Base-by-base conservation (phyloP, 1,284 basidiomycete species). In the Puccinia coronata region DNA sequence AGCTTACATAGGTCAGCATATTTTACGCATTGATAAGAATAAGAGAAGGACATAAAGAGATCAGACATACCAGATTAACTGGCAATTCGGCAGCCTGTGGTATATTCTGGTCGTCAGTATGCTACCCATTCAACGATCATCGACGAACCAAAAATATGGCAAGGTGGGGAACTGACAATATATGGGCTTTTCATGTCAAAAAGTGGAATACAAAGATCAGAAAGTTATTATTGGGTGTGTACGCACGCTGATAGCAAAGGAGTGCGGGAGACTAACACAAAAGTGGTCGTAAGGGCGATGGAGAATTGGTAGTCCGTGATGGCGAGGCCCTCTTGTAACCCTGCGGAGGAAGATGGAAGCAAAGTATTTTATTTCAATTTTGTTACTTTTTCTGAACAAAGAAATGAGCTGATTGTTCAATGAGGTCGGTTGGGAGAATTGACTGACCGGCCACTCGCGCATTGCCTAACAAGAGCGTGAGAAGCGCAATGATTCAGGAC, bases 401-500 rank as follows among this genome's bases (percentile, higher is more conserved):
- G 9, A 14, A 16, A 16, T 16, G 57, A 25, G n/a, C n/a, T n/a
- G 6, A 8, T 57, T 57, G 34, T n/a, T 8, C 6, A 28, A 14
- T 74, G 8, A 25, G 20, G 23, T 0, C 2, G 28, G n/a, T 36
- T 23, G n/a, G 11, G 43, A 5, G 18, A 53, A 43, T 14, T 31
- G 16, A 79, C 77, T 69, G 49, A 79, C 77, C 77, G 25, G 77
- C 77, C 6, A 79, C 77, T 34, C 77, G 77, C 9, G 77, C 77
- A 57, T 79, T 79, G n/a, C 77, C 77, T 79, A 78, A 11, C 8
- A 41, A n/a, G 25, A 12, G 47, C n/a, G n/a, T n/a, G n/a, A n/a
- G n/a, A n/a, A n/a, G n/a, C n/a, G n/a, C n/a, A 39, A 36, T 28
- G 34, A 36, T 69, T 6, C 2, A 43, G 2, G 41, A 69, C n/a